Base-by-base conservation (phyloP, 495 filamentous ascomycete genomes). In the Delitschia confertaspora region DNA sequence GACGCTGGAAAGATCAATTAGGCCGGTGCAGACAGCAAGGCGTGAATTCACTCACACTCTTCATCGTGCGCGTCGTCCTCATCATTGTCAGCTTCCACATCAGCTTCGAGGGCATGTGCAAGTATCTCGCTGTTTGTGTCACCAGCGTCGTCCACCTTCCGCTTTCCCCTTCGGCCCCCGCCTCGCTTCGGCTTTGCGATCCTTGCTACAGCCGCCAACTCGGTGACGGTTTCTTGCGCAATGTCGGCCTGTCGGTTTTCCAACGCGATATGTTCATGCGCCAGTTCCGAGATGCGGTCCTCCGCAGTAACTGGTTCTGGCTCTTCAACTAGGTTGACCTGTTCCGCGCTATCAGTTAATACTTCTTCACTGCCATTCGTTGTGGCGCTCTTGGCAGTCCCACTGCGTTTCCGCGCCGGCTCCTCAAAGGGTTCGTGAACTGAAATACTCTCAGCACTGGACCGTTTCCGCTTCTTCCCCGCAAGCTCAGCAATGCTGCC, bases 391-490 rank as follows among this genome's bases (percentile, higher is more conserved):
- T 38, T 52, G 8, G 68, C 63, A 17, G 74, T 77, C 16, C 66
- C 70, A 26, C 69, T 75, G 36, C 79, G 74, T 61, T 81, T 83
- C 48, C 68, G 61, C 24, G 63, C 54, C 21, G 75, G 75, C 52
- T 74, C 74, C 16, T 71, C 66, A 1, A 60, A 43, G 65, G 8
- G 69, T 62, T 67, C 65, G 8, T 64, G 58, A 2, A 53, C 47
- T 37, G 45, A 45, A 34, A 33, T 49, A 18, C 22, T 33, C 5
- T 39, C 44, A 22, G 21, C 33, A 70, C 22, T 63, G 59, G 53
- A 71, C 72, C 52, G 69, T 37, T 69, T 69, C 42, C 65, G 47
- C 41, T 69, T 69, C 52, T 62, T 64, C 6, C 57, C 57, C 4
- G 51, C 37, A 30, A 57, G 40, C 29, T 64, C 60, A 18, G 58